Conservation (phyloP, 768 basidiomycete genomes). For the Scleroderma bovista region DNA sequence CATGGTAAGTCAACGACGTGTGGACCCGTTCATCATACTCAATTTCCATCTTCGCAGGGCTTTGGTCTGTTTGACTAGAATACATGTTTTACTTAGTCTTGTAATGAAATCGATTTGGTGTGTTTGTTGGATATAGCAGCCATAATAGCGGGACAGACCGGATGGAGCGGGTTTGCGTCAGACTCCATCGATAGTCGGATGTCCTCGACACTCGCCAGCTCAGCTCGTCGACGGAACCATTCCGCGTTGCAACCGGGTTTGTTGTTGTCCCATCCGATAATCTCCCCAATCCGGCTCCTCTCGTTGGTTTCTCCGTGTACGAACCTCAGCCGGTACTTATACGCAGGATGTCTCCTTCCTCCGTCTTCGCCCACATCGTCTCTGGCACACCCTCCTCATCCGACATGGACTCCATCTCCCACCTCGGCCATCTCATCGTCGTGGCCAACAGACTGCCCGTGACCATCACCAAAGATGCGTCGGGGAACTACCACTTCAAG, state of each 20-base stretch:
- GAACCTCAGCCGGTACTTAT: constrained; percentile 19
- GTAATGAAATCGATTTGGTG: constrained; percentile 8
- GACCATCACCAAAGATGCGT: constrained; percentile 90
- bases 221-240: not conserved
- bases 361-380: constrained; percentile 20
- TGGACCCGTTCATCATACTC: not conserved
- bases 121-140: not conserved
- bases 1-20: constrained; percentile 51
- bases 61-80: constrained; percentile 90
- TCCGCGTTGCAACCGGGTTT: not conserved
- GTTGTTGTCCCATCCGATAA: too few relatives aligned
- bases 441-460: constrained; percentile 94
- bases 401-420: constrained; percentile 39
- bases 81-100: constrained; percentile 6
- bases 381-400: constrained; percentile 24
- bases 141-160: not conserved
- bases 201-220: not conserved
- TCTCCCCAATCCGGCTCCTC: constrained; percentile 25
- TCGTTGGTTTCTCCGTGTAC: constrained; percentile 16
- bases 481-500: constrained; percentile 95
- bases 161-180: not conserved
- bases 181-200: not conserved
- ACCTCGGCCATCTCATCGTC: constrained; percentile 78
- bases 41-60: constrained; percentile 46
- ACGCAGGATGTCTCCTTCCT: constrained; percentile 12